Evolutionary conservation across 2,329 filamentous ascomycete species (phyloP).

Genomic region (Cercospora nicotianae): DNA sequence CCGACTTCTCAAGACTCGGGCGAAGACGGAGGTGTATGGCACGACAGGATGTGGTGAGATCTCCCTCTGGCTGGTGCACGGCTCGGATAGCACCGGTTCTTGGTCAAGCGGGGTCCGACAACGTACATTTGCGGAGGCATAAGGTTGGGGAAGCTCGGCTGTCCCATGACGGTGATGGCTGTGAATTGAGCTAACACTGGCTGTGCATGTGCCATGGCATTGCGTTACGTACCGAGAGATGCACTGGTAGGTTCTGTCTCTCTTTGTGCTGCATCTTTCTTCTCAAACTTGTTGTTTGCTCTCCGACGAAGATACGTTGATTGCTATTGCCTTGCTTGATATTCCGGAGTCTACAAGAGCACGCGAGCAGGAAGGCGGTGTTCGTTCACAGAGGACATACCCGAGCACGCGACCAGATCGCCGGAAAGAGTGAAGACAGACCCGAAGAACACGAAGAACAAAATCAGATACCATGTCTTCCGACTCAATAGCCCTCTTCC

Average conservation of each 20-base stretch:
- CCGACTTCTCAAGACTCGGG: not conserved
- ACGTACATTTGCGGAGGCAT: not conserved
- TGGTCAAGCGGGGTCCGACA: not conserved
- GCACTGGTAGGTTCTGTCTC: not conserved
- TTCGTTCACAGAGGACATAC: not conserved
- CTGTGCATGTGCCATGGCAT: not conserved
- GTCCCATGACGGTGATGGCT: not conserved
- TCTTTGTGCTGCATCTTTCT: not conserved
- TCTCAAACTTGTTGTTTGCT: not conserved
- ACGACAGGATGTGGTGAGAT: not conserved
- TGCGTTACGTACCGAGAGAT: not conserved
- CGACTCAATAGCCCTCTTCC: constrained; percentile 51
- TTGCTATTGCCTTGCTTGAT: not conserved
- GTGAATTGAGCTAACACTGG: not conserved
- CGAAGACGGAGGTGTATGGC: not conserved
- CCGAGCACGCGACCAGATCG: not conserved
- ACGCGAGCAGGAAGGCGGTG: not conserved
- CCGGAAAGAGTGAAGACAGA: not conserved
- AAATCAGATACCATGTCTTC: constrained; percentile 39
- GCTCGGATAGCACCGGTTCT: not conserved
- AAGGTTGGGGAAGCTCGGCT: not conserved
- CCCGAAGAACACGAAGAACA: not conserved
- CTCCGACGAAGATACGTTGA: not conserved
- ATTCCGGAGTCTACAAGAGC: not conserved
- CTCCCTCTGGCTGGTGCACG: not conserved